These are phyloP conservation scores for Aegilops sharonensis DNA, from an alignment of 176 grass and related monocot genomes.

Conservation along the genomic window DNA sequence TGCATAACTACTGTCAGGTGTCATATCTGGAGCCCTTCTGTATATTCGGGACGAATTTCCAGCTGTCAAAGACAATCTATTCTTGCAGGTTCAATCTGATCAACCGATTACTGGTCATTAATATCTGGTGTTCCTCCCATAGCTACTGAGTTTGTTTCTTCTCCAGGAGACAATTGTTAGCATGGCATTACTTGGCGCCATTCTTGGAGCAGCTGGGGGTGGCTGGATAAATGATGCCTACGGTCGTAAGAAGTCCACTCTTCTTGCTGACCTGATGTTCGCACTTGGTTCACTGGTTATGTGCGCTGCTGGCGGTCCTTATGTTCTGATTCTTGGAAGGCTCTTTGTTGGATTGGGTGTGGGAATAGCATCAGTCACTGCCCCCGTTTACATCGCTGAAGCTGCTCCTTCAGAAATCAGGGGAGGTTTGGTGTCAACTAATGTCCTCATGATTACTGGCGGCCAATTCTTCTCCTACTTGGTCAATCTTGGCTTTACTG, in stretches of 20 bases:
- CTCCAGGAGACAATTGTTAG: slow-evolving; percentile 95
- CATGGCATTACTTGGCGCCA: slow-evolving; percentile 91
- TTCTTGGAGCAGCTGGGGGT: slow-evolving; percentile 78
- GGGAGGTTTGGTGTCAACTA: slow-evolving; percentile 83
- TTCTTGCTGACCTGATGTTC: slow-evolving; percentile 87
- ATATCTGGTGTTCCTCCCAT: neutral
- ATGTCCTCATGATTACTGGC: slow-evolving; percentile 97
- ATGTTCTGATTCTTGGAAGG: slow-evolving; percentile 80
- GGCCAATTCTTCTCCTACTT: slow-evolving; percentile 97
- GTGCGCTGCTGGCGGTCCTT: slow-evolving; percentile 69
- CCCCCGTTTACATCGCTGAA: slow-evolving; percentile 93
- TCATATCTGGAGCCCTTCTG: slow-evolving; percentile 91
- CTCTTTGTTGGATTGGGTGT: slow-evolving; percentile 85
- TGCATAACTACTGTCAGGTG: slow-evolving; percentile 48
- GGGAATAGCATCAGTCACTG: slow-evolving; percentile 83
- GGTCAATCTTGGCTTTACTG: slow-evolving; percentile 94
- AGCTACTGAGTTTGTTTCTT: slow-evolving; percentile 29
- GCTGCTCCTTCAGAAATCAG: slow-evolving; percentile 90
- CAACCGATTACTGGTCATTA: neutral
- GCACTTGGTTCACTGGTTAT: slow-evolving; percentile 76
- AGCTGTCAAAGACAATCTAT: slow-evolving; percentile 57
- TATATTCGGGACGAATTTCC: slow-evolving; percentile 94
- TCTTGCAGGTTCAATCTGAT: slow-evolving; percentile 70
- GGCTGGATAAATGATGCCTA: slow-evolving; percentile 97
- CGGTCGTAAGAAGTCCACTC: slow-evolving; percentile 77